Evolutionary conservation across 306 rosid genomes (phyloP).

Genomic region (Fragaria vesca): DNA sequence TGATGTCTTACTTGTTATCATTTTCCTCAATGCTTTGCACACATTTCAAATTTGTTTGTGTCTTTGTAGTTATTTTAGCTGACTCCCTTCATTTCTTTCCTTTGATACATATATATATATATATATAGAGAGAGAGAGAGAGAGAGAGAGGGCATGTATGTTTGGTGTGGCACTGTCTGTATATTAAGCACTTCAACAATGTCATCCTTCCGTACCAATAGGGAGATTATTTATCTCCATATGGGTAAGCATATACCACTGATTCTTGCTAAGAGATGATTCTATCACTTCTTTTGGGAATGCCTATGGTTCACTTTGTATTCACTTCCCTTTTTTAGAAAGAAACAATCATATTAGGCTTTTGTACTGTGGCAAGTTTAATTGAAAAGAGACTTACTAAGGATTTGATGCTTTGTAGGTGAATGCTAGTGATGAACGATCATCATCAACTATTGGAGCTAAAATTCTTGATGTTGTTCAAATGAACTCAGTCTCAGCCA

Average conservation of each 20-base stretch:
- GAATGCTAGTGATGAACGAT: conserved; percentile 98
- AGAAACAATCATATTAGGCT: not conserved
- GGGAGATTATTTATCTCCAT: not conserved
- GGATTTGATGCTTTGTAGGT: conserved; percentile 40
- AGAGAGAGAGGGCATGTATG: no score
- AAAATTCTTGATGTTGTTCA: conserved; percentile 85
- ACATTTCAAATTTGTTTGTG: not conserved
- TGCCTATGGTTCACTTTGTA: not conserved
- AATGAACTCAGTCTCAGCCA: conserved; percentile 72
- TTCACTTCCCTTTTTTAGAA: not conserved
- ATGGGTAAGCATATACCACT: not conserved
- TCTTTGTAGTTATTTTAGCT: no score
- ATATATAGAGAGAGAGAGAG: no score
- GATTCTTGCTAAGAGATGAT: not conserved
- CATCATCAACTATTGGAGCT: conserved; percentile 73
- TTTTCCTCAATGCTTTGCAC: not conserved
- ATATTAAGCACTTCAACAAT: not conserved
- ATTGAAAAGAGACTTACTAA: not conserved
- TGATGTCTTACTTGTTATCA: conserved; percentile 17
- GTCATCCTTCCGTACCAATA: not conserved
- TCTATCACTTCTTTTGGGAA: not conserved
- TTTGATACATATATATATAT: no score
- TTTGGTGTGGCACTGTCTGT: no score
- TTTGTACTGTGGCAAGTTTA: not conserved
- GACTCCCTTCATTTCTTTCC: no score